Percentiles rank a stretch among this genome's conserved stretches.
Conservation (phyloP, 2,329 filamentous ascomycete species). For the Phialemoniopsis sp. region DNA sequence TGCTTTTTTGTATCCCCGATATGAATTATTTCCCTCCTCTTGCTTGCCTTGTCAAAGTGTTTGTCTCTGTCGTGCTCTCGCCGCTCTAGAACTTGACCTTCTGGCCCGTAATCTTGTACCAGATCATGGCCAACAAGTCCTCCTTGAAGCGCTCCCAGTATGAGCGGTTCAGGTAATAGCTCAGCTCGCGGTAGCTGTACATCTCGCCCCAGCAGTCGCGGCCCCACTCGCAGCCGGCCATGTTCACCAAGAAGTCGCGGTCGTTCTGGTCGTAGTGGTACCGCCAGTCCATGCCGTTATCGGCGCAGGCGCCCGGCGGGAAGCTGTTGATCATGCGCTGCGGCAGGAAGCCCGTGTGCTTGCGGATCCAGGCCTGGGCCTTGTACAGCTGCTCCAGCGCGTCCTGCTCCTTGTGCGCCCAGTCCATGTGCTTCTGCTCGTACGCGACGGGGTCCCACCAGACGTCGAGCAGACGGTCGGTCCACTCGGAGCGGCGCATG, state of each 20-base stretch:
- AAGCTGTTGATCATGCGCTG: conserved; percentile 95
- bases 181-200: conserved; percentile 89
- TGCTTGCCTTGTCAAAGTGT: too few relatives aligned
- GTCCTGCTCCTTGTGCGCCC: conserved; percentile 99
- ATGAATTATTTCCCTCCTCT: too few relatives aligned
- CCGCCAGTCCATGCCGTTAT: conserved; percentile 66
- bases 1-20: too few relatives aligned
- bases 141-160: conserved; percentile 75
- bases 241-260: conserved; percentile 92
- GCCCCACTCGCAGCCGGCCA: conserved; percentile 97
- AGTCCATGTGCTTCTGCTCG: conserved; percentile 98
- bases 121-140: conserved; percentile 55
- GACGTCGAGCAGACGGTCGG: conserved; percentile 84
- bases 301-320: conserved; percentile 81
- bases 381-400: conserved; percentile 88
- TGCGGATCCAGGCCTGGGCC: conserved; percentile 87
- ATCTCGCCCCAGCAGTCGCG: conserved; percentile 98
- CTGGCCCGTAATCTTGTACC: conserved; percentile 60
- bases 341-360: conserved; percentile 82
- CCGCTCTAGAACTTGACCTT: conserved; percentile 48
- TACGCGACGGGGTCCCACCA: conserved; percentile 99
- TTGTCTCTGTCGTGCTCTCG: too few relatives aligned
- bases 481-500: conserved; percentile 78
- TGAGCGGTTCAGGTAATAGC: conserved; percentile 82
- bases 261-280: conserved; percentile 86